phyloP scores from a whole-genome alignment of 306 rosid genomes.

The Trifolium subterraneum region DNA sequence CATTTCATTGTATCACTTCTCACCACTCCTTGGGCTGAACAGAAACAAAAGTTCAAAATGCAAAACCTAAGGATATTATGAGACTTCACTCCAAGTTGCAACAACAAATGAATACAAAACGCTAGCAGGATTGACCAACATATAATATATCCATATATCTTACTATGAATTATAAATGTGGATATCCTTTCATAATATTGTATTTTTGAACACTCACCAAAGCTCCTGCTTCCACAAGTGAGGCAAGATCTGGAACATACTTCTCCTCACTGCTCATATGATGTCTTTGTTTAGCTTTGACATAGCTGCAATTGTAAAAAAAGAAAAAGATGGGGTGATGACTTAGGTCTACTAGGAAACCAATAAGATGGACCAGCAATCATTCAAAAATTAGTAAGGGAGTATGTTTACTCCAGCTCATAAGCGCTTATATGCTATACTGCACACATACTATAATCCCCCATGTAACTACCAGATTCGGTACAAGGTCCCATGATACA shows the following conservation, averaged over 20 bases:
- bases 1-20: conserved; percentile 20
- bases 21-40: neutral
- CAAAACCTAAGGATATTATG: conserved; percentile 23
- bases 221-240: conserved; percentile 93
- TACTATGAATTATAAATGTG: conserved; percentile 7
- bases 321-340: neutral
- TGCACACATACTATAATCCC: neutral
- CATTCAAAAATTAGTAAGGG: neutral
- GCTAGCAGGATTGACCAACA: conserved; percentile 33
- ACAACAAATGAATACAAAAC: conserved; percentile 11
- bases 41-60: conserved; percentile 11
- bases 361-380: conserved; percentile 26
- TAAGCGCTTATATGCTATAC: neutral
- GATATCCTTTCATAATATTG: conserved; percentile 23
- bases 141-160: neutral
- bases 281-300: conserved; percentile 78
- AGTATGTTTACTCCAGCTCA: neutral
- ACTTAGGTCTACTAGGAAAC: conserved; percentile 29
- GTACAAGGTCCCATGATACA: conserved; percentile 4
- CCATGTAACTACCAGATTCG: neutral
- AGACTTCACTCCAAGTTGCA: conserved; percentile 26
- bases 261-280: conserved; percentile 62
- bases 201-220: conserved; percentile 63
- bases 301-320: conserved; percentile 59
- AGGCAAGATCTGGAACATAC: conserved; percentile 71